Evolutionary conservation across 352 stramenopile species (phyloP).

Genomic region (Globisporangium iwayamae): DNA sequence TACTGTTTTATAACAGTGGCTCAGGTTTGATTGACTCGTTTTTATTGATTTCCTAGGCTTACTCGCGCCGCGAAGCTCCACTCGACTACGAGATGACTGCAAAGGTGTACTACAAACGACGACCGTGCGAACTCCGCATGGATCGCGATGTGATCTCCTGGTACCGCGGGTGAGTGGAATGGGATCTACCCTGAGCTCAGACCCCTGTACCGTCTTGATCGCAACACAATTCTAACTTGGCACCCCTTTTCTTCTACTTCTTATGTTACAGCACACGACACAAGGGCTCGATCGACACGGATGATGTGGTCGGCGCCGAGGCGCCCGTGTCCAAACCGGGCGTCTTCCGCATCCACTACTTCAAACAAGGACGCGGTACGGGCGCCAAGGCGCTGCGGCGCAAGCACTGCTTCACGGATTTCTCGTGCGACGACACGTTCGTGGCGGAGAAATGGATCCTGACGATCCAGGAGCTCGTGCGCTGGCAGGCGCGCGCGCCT

Average conservation of each 20-base stretch:
- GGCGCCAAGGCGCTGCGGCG: conserved; percentile 57
- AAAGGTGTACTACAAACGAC: conserved; percentile 37
- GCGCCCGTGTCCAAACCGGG: conserved; percentile 23
- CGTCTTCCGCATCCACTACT: conserved; percentile 73
- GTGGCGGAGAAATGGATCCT: conserved; percentile 54
- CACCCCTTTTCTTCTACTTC: neutral
- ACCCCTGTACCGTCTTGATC: neutral
- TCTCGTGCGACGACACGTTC: conserved; percentile 32
- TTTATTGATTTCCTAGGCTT: conserved; percentile 31
- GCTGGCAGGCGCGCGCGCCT: conserved; percentile 73
- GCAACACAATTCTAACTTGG: neutral
- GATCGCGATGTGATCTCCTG: conserved; percentile 62
- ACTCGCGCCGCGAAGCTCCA: conserved; percentile 70
- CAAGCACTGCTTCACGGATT: conserved; percentile 47
- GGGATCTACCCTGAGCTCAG: neutral
- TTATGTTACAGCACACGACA: conserved; percentile 27
- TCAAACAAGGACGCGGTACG: conserved; percentile 56
- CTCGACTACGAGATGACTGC: conserved; percentile 60
- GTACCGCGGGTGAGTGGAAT: conserved; percentile 29
- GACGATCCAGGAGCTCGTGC: conserved; percentile 76
- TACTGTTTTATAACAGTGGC: neutral
- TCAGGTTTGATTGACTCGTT: neutral
- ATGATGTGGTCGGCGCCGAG: conserved; percentile 75
- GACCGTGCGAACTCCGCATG: conserved; percentile 57
- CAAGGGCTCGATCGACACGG: conserved; percentile 51